Evolutionary conservation across 108 stramenopile genomes (phyloP).

Genomic region (Seminavis robusta): DNA sequence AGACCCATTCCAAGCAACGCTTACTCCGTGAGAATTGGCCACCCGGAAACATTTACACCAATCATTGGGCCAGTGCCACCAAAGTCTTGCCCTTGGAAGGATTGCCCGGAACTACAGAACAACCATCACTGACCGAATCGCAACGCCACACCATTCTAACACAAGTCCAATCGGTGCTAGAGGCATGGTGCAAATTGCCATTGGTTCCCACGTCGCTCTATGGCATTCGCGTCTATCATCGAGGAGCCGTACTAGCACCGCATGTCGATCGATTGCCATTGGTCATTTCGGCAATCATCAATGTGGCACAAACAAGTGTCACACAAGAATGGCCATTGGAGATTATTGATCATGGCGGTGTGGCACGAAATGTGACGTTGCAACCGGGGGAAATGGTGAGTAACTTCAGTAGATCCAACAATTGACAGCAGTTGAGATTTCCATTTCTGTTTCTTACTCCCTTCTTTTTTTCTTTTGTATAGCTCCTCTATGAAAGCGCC

Average conservation of each 20-base stretch:
- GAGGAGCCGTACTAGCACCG: constrained; percentile 61
- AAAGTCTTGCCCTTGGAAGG: constrained; percentile 35
- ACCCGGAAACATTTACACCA: constrained; percentile 66
- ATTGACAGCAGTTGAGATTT: no score
- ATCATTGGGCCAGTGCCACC: constrained; percentile 76
- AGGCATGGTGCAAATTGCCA: constrained; percentile 76
- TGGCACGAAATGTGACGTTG: constrained; percentile 85
- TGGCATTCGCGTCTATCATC: constrained; percentile 76
- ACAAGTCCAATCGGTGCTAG: constrained; percentile 37
- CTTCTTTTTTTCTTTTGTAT: no score
- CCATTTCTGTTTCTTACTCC: no score
- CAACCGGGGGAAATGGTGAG: constrained; percentile 90
- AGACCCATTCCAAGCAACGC: no score
- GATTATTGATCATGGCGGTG: constrained; percentile 86
- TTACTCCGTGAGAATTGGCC: constrained; percentile 59
- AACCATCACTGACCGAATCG: no score
- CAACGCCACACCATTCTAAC: no score
- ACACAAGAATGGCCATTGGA: constrained; percentile 89
- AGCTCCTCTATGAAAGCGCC: constrained; percentile 88
- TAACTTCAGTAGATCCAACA: no score
- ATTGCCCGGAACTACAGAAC: no score
- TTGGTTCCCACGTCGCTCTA: constrained; percentile 75
- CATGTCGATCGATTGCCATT: constrained; percentile 88
- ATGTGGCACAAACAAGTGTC: constrained; percentile 80
- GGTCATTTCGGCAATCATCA: constrained; percentile 87